These are phyloP conservation scores for Aurinia saxatilis DNA, from an alignment of 345 rosid species.

Conservation along the genomic window DNA sequence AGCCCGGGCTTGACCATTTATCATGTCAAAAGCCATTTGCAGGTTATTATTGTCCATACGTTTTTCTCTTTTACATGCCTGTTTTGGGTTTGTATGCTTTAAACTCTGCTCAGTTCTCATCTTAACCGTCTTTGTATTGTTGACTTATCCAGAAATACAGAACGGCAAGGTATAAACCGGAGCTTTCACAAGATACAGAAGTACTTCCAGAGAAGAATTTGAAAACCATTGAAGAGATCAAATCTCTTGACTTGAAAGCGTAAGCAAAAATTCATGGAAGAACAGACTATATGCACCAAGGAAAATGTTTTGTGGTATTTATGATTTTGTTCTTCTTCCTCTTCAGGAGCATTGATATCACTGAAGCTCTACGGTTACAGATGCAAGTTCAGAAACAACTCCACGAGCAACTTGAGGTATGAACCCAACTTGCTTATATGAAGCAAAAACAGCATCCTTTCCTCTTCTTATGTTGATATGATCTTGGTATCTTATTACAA, in stretches of 20 bases:
- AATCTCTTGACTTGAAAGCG: constrained; percentile 71
- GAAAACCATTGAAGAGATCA: constrained; percentile 51
- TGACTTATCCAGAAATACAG: constrained; percentile 73
- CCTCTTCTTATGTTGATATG: background rate
- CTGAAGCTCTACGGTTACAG: constrained; percentile 84
- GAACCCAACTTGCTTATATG: background rate
- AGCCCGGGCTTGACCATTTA: constrained; percentile 77
- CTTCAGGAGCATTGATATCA: constrained; percentile 30
- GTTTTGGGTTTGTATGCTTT: background rate
- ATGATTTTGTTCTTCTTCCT: background rate
- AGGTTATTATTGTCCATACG: constrained; percentile 35
- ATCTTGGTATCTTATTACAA: background rate
- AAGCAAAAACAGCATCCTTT: background rate
- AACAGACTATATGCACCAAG: background rate
- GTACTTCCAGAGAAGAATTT: constrained; percentile 49
- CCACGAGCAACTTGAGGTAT: constrained; percentile 96
- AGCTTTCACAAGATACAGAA: constrained; percentile 52
- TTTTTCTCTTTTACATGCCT: background rate
- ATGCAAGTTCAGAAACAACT: constrained; percentile 93
- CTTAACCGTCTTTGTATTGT: background rate
- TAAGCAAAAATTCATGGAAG: constrained; percentile 23
- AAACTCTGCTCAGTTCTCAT: background rate
- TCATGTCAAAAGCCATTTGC: constrained; percentile 97
- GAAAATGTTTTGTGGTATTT: background rate
- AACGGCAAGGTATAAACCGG: constrained; percentile 85